Conservation (phyloP, 2,329 filamentous ascomycete species). For the Lasiodiplodia hormozganensis region DNA sequence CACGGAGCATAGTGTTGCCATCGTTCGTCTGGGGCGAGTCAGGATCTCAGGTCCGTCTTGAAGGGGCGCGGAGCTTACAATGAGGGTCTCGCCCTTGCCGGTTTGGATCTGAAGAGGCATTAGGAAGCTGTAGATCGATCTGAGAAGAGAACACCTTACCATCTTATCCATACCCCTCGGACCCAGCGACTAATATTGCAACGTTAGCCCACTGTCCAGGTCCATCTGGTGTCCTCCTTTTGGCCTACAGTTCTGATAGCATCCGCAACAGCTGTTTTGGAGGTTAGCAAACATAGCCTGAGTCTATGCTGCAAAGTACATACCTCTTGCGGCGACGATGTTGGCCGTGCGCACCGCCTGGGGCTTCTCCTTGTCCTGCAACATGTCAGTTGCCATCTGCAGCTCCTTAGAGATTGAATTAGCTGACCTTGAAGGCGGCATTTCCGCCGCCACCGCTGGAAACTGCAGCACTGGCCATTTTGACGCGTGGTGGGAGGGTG, state of each 20-base stretch:
- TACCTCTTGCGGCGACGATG: slow-evolving; percentile 96
- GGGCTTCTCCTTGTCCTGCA: slow-evolving; percentile 92
- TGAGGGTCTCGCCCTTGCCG: slow-evolving; percentile 95
- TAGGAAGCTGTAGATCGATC: slow-evolving; percentile 35
- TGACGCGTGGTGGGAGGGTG: slow-evolving; percentile 36
- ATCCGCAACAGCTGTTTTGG: slow-evolving; percentile 81
- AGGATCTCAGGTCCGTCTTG: slow-evolving; percentile 36
- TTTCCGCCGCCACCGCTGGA: slow-evolving; percentile 56
- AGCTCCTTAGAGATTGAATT: slow-evolving; percentile 24
- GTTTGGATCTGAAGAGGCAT: slow-evolving; percentile 74
- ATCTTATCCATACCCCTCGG: slow-evolving; percentile 99
- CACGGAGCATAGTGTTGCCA: slow-evolving; percentile 98
- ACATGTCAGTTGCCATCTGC: slow-evolving; percentile 49
- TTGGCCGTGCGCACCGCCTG: slow-evolving; percentile 95
- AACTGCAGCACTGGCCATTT: slow-evolving; percentile 54
- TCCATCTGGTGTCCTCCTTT: slow-evolving; percentile 15
- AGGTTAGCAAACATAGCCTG: slow-evolving; percentile 35
- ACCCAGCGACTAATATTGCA: slow-evolving; percentile 72
- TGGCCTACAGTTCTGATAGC: slow-evolving; percentile 81
- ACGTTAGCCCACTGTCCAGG: slow-evolving; percentile 17
- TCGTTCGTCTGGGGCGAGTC: slow-evolving; percentile 75
- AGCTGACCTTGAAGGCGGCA: slow-evolving; percentile 69
- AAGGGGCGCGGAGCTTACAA: slow-evolving; percentile 56
- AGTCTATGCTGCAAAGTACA: slow-evolving; percentile 39
- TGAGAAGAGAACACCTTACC: slow-evolving; percentile 52